These are phyloP conservation scores for Penicillium paradoxum DNA, from an alignment of 495 filamentous ascomycete species.

Conservation along the genomic window DNA sequence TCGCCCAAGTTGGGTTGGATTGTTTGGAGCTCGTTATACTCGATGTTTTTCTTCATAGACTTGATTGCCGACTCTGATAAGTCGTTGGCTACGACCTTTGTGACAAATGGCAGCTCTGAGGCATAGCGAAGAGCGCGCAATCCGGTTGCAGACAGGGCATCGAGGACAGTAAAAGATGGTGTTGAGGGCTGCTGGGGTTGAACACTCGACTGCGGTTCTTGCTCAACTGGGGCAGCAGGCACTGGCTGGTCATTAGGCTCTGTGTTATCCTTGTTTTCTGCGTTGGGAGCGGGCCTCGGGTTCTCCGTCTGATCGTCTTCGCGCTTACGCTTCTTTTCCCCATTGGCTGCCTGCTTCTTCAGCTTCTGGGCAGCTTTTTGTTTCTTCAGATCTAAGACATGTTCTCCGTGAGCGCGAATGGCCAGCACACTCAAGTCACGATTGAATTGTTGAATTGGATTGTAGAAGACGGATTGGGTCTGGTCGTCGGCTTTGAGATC, in stretches of 20 bases:
- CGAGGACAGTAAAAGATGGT: constrained; percentile 69
- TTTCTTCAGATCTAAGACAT: constrained; percentile 46
- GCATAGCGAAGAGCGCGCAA: constrained; percentile 89
- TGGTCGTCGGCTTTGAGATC: constrained; percentile 46
- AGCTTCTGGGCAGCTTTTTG: constrained; percentile 32
- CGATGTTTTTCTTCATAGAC: constrained; percentile 75
- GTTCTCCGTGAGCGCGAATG: constrained; percentile 77
- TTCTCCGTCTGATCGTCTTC: constrained; percentile 23
- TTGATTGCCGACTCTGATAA: constrained; percentile 69
- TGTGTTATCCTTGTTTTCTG: constrained; percentile 9
- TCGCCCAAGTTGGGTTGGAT: constrained; percentile 72
- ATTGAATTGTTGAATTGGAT: constrained; percentile 98
- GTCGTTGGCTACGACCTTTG: constrained; percentile 84
- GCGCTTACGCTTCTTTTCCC: constrained; percentile 47
- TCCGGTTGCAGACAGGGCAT: constrained; percentile 92
- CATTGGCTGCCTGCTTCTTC: constrained; percentile 40
- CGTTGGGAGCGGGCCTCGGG: constrained; percentile 8
- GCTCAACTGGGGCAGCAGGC: neutral
- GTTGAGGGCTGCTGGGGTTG: neutral
- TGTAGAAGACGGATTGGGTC: constrained; percentile 88
- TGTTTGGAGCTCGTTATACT: constrained; percentile 68
- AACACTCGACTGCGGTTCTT: constrained; percentile 2
- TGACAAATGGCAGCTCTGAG: constrained; percentile 78
- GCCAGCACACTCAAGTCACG: constrained; percentile 89
- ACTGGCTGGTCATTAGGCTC: constrained; percentile 9